Base-by-base conservation (phyloP, 2,329 filamentous ascomycete species). In the Chrysosporium keratinophilum region DNA sequence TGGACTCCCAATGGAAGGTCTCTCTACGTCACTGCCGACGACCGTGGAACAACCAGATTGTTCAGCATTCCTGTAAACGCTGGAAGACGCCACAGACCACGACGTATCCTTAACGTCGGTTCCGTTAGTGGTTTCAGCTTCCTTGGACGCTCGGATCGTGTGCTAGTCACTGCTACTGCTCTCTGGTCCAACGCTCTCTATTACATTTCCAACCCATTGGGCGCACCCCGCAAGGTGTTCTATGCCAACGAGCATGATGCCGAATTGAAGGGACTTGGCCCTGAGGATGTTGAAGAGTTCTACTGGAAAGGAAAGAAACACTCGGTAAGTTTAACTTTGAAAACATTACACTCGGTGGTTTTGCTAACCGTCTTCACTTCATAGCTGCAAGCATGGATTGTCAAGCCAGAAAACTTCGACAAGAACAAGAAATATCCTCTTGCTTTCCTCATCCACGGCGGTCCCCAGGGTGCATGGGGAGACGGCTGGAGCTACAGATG, bases 401-500 rank as follows among this genome's bases (percentile, higher is more conserved):
- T 72, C 45, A 69, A 70, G 43, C 71, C 77, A 59, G 69, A 71
- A 34, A 65, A 78, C 61, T 94, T 91, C 64, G 78, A 87, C 63
- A 69, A 77, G 7, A 74, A 69, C 15, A 84, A 88, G 68, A 88
- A 80, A 59, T 94, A 91, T 63, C 88, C 88, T 0, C 74, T 95
- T 3, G 81, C 85, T 1, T 84, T 89, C 64, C 72, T 90, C 41
- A 86, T 94, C 58, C 88, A 95, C 63, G 88, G 88, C 52, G 88
- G 88, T 0, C 88, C 88, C 0, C 87, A 93, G 66, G 80, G 83
- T 19, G 80, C 86, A 0, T 91, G 86, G 84, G 72, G 69, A 33
- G 84, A 93, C 63, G 74, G 77, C 28, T 94, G 88, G 87, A 85
- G 79, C 66, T 88, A 84, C 1, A 77, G 88, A 15, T 95, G 88